Base-by-base conservation (phyloP, 192 early-diverging fungal genomes). In the Diversispora epigaea region DNA sequence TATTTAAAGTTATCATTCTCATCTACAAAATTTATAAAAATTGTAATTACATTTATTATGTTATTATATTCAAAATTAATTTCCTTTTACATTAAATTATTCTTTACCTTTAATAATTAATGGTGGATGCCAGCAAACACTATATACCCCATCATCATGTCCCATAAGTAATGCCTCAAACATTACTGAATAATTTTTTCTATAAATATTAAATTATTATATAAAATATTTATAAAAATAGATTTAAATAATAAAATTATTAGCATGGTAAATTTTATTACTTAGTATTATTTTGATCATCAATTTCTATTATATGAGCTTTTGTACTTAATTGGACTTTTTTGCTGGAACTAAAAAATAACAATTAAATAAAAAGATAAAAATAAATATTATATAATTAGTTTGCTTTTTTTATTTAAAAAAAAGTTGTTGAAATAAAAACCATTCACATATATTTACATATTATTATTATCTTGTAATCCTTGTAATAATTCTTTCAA, bases 121-220 rank as follows among this genome's bases (percentile, higher is more conserved):
- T 17, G 91, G 80, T 22, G 86, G 89, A 32, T 91, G 83, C 96
- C 96, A 99, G 47, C 83, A 73, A 56, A 93, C 89, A 45, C 89
- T 88, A 80, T 93, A 91, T 21, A 98, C 93, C 96, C 96, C 97
- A 72, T 95, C 95, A 72, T 99, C 97, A 79, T 99, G 97, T 0
- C 94, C 96, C 78, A 94, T 82, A n/a, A 99, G 83, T 17, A 99
- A 85, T 5, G 96, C 89, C 79, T 99, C 96, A 75, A 97, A 89
- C 80, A 93, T 88, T 47, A 94, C 85, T 7, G 87, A 80, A 56
- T 85, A 89, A 5, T 78, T 76, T 25, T 79, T 60, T 55, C 50
- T 76, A 46, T 32, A 32, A 32, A 32, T 32, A 32, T 32, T 32
- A 32, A 32, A 32, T 32, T 32, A 32, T 32, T 32, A 32, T 32